phyloP scores from a whole-genome alignment of 495 filamentous ascomycete genomes.

The Daldinia childiae region DNA sequence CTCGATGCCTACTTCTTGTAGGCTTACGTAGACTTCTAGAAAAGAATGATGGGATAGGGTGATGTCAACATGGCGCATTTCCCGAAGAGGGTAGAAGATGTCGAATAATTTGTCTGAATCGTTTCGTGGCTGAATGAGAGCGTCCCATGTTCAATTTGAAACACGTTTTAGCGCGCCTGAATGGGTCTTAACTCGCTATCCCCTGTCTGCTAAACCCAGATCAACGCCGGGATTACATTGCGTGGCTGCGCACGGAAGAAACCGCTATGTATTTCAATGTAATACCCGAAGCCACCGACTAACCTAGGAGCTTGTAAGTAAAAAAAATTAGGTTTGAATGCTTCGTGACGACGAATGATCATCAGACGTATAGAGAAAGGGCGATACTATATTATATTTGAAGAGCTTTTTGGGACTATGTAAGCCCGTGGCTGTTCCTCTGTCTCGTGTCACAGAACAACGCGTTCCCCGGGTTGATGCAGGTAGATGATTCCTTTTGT shows the following conservation, averaged over 20 bases:
- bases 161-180: conserved; percentile 36
- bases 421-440: not conserved
- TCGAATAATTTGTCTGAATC: conserved; percentile 37
- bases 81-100: too few relatives aligned
- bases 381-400: too few relatives aligned
- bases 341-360: not conserved
- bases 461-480: conserved; percentile 30
- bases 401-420: not conserved
- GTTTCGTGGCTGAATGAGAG: conserved; percentile 41
- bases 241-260: conserved; percentile 36
- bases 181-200: conserved; percentile 15
- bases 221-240: conserved; percentile 40
- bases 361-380: not conserved
- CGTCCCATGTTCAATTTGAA: conserved; percentile 39
- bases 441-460: conserved; percentile 28
- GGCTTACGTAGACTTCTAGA: conserved; percentile 36
- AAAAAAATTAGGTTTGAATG: not conserved
- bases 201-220: conserved; percentile 31
- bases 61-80: conserved; percentile 3
- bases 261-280: conserved; percentile 10
- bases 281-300: not conserved
- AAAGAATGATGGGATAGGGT: conserved; percentile 28
- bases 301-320: not conserved
- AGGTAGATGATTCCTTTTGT: conserved; percentile 23
- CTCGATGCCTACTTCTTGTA: not conserved